A percentile compares a stretch with the other conserved stretches of the same genome.
These are phyloP conservation scores for Cenchrus fungigraminus DNA, from an alignment of 176 grass and related monocot genomes.

Conservation along the genomic window DNA sequence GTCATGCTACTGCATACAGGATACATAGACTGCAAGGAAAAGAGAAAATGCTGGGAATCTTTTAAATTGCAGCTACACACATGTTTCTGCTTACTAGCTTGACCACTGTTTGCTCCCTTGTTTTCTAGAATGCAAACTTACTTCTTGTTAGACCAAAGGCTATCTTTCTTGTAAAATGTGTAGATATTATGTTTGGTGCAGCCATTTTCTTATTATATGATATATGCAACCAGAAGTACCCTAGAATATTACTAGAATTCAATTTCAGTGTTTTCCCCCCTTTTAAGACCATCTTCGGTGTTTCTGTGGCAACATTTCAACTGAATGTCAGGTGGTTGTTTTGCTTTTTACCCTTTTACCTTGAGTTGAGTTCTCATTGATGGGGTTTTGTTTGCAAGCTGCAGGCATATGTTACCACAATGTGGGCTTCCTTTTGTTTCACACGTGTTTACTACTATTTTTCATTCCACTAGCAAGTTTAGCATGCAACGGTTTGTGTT, in stretches of 20 bases:
- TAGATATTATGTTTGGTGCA: background rate
- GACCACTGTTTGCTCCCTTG: background rate
- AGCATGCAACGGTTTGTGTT: background rate
- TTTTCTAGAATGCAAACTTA: background rate
- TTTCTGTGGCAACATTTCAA: background rate
- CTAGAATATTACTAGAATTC: background rate
- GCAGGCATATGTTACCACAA: background rate
- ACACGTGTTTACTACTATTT: background rate
- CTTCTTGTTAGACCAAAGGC: background rate
- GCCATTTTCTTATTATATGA: background rate
- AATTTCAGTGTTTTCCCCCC: background rate
- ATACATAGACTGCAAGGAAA: background rate
- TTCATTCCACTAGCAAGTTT: background rate
- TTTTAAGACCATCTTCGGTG: background rate
- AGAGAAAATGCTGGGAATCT: background rate
- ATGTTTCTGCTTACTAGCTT: background rate
- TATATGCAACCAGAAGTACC: background rate
- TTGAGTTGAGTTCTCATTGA: background rate
- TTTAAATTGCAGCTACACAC: background rate
- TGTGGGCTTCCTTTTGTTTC: background rate
- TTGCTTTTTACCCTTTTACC: background rate
- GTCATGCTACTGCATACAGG: background rate
- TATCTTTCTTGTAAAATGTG: background rate
- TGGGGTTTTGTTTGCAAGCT: background rate
- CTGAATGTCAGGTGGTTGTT: background rate